Evolutionary conservation across 2,329 filamentous ascomycete species (phyloP), one percentile per base, ranked within the genome.

Genomic region (Sporothrix globosa): DNA sequence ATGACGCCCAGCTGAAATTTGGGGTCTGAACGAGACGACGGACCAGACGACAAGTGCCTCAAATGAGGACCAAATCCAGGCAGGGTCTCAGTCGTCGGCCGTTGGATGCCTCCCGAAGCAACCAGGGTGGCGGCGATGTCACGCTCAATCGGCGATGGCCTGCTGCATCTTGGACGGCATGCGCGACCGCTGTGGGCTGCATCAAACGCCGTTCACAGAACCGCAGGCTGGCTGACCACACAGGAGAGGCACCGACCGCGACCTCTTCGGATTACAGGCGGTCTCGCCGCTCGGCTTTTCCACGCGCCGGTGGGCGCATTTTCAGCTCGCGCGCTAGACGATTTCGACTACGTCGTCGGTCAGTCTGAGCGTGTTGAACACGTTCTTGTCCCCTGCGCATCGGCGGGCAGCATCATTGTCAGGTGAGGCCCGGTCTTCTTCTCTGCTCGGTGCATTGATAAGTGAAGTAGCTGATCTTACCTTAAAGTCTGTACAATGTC

Each of bases 401-500:
- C 83, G 1, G 81, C 83, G 2, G 85, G 86, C 27, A 75, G 78
- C 73, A 81, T 87, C 53, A 80, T 78, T 14, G 79, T 88, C 67
- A 85, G 86, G 86, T 87, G 76, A 73, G 83, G 76, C 4, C 14
- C 1, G 4, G 5, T 2, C 5, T 6, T 30, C 21, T 19, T 50
- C 19, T 52, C 7, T 27, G 10, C 4, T 19, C 3, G 3, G 2
- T 39, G 21, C 5, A 11, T 39, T 27, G 5, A 17, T 10, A 7
- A 9, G 7, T 21, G 7, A 27, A 21, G 3, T 7, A 4, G 24
- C 54, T 34, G n/a, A 48, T n/a, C 9, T 41, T 17, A n/a, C 39
- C 7, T 17, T 21, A 19, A 27, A 87, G 86, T 74, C 79, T 88
- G 61, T 81, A 86, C 75, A 85, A 88, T 72, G 70, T 84, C 30